Conservation (phyloP, 768 basidiomycete species). For the Agaricus blazei region DNA sequence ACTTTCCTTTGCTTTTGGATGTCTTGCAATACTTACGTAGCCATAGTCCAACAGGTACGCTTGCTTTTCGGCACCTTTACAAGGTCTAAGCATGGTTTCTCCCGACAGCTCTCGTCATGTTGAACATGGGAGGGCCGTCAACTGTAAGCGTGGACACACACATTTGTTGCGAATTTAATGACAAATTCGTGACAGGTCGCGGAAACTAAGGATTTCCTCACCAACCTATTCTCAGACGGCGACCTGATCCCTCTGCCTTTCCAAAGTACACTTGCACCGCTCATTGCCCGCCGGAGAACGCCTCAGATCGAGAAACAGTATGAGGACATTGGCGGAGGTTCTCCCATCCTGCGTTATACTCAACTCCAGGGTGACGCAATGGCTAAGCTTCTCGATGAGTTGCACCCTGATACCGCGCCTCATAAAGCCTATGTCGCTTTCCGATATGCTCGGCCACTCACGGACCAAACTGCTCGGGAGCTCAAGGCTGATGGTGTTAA, state of each 20-base stretch:
- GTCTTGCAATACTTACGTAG: neutral
- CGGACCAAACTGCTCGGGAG: constrained; percentile 73
- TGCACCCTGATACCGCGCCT: constrained; percentile 89
- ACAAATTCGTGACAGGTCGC: constrained; percentile 52
- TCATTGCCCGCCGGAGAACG: constrained; percentile 84
- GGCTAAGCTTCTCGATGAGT: constrained; percentile 87
- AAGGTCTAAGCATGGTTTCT: constrained; percentile 13
- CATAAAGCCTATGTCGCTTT: constrained; percentile 97
- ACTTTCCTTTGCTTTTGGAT: neutral
- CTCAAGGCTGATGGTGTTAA: constrained; percentile 90
- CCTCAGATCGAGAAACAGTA: constrained; percentile 96
- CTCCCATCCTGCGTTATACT: constrained; percentile 91
- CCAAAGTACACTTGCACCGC: constrained; percentile 81
- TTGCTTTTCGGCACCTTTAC: constrained; percentile 9
- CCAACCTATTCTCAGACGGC: constrained; percentile 84
- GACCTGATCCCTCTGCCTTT: constrained; percentile 96
- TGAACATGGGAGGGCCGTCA: constrained; percentile 98
- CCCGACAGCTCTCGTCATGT: constrained; percentile 76
- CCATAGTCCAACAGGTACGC: constrained; percentile 60
- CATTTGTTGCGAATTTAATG: constrained; percentile 8
- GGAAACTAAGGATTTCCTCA: constrained; percentile 91
- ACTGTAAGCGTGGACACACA: constrained; percentile 49
- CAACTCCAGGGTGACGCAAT: constrained; percentile 84
- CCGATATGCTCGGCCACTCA: constrained; percentile 88
- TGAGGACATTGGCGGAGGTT: constrained; percentile 91